Percentiles rank a stretch among this genome's conserved stretches.
phyloP scores from a whole-genome alignment of 2,329 filamentous ascomycete genomes.

The Hymenoscyphus occultus region DNA sequence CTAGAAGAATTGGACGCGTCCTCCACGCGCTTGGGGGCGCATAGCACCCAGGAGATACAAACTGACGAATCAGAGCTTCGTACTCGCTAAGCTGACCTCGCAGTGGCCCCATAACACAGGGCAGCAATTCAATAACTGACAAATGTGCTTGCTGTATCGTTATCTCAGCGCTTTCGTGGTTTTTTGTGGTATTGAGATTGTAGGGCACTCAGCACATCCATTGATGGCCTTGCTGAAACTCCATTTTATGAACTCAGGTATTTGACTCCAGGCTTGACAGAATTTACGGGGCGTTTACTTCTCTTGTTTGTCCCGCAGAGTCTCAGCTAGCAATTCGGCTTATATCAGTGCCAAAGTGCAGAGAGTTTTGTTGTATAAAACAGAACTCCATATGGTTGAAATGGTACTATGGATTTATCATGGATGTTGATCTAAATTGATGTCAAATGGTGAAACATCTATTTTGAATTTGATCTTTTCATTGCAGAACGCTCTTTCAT shows the following conservation, averaged over 20 bases:
- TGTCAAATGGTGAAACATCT: background rate
- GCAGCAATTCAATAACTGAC: too few species aligned
- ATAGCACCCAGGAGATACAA: too few species aligned
- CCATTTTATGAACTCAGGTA: background rate
- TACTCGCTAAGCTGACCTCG: too few species aligned
- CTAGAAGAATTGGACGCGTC: too few species aligned
- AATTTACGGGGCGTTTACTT: background rate
- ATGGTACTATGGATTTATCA: background rate
- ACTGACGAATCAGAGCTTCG: too few species aligned
- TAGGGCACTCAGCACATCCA: background rate
- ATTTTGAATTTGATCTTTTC: background rate
- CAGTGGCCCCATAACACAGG: too few species aligned
- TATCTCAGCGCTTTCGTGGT: background rate
- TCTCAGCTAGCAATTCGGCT: background rate
- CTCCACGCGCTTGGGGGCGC: too few species aligned
- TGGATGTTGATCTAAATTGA: background rate
- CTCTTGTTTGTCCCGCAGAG: background rate
- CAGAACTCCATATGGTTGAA: background rate
- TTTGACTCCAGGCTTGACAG: background rate
- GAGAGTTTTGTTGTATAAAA: background rate
- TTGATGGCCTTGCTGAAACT: background rate
- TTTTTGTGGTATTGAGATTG: background rate
- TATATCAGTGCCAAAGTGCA: background rate
- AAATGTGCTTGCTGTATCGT: background rate
- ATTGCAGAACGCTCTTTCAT: background rate